Evolutionary conservation across 75 land plant genomes (phyloP).

Genomic region (Selaginella tamariscina): DNA sequence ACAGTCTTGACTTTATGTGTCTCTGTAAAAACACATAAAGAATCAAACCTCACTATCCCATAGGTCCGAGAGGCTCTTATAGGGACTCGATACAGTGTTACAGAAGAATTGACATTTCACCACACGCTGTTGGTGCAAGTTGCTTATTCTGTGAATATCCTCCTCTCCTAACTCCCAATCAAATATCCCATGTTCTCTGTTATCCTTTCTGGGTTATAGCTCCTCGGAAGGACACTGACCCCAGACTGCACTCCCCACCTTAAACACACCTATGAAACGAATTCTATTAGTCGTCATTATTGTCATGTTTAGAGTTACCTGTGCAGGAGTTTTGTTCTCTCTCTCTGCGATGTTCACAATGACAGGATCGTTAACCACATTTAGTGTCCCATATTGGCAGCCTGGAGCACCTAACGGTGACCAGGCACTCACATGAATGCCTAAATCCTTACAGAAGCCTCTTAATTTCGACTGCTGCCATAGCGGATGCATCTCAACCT

Average conservation of each 20-base stretch:
- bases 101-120: neutral
- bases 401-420: slow-evolving; percentile 6
- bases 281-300: no score
- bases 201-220: neutral
- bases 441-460: neutral
- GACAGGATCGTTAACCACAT: neutral
- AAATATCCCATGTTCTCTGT: neutral
- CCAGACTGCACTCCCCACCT: neutral
- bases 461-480: neutral
- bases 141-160: neutral
- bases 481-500: slow-evolving; percentile 8
- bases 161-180: neutral
- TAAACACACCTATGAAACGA: neutral
- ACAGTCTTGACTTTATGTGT: no score
- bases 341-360: neutral
- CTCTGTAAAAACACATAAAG: no score
- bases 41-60: neutral
- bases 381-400: neutral
- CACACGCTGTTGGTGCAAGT: neutral
- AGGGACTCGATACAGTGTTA: neutral
- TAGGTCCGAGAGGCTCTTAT: neutral
- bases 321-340: neutral
- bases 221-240: neutral
- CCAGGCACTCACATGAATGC: slow-evolving; percentile 7
- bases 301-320: no score